phyloP scores from a whole-genome alignment of 345 rosid genomes.

The rapeseed (Brassica napus) region DNA sequence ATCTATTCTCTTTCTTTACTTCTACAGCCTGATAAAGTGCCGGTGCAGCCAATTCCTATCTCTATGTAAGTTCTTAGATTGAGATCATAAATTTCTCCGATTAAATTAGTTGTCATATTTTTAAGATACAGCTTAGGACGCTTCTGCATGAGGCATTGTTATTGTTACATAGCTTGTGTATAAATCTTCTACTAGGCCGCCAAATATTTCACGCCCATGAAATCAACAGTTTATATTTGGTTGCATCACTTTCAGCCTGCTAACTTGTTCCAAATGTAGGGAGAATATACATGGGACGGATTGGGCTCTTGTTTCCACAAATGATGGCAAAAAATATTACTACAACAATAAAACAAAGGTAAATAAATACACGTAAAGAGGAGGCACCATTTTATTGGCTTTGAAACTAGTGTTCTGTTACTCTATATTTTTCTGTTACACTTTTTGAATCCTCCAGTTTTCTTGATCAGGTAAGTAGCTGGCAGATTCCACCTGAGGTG shows the following conservation, averaged over 20 bases:
- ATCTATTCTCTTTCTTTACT: conserved; percentile 24
- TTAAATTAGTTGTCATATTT: background rate
- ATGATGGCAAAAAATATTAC: conserved; percentile 90
- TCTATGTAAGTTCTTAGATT: conserved; percentile 65
- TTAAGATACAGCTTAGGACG: conserved; percentile 9
- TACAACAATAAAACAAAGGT: conserved; percentile 91
- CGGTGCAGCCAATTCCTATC: conserved; percentile 72
- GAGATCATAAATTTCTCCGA: conserved; percentile 17
- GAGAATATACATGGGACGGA: conserved; percentile 80
- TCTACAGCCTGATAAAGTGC: conserved; percentile 72
- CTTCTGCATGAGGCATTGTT: conserved; percentile 4
- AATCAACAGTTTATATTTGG: background rate
- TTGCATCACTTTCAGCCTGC: conserved; percentile 8
- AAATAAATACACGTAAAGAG: conserved; percentile 29
- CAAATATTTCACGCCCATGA: conserved; percentile 5
- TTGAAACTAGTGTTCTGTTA: background rate
- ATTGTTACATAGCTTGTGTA: conserved; percentile 6
- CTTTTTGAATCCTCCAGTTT: conserved; percentile 18
- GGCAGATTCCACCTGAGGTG: conserved; percentile 93
- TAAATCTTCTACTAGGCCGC: conserved; percentile 19
- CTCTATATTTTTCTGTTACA: conserved; percentile 11
- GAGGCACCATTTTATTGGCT: conserved; percentile 1
- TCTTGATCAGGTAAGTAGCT: conserved; percentile 75
- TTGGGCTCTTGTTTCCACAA: conserved; percentile 85
- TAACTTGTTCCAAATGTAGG: conserved; percentile 47